Base-by-base conservation (phyloP, 495 filamentous ascomycete species). In the Aspergillus carlsbadensis region DNA sequence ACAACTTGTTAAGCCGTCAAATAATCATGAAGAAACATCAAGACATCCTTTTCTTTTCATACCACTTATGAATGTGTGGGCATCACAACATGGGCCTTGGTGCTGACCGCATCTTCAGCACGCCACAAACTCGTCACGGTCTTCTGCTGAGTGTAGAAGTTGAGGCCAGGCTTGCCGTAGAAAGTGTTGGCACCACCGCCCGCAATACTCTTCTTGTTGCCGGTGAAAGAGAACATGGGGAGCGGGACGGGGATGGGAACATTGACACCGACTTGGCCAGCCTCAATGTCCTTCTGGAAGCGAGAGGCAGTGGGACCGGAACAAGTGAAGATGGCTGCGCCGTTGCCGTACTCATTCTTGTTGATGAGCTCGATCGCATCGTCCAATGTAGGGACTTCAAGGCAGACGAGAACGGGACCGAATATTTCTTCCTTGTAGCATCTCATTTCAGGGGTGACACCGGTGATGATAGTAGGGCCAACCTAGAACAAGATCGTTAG, bases 391-490 rank as follows among this genome's bases (percentile, higher is more conserved):
- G 53, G 47, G n/a, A 46, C 39, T 10, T 55, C 44, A 0, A 73
- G 53, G 50, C 69, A 71, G 26, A 73, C 61, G 24, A 73, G 66
- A 26, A 99, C 94, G 2, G 94, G 94, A 4, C 94, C 94, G 68
- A 99, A 99, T 72, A 99, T 96, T 70, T 99, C 94, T 69, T 97
- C 89, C 51, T 74, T 85, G 81, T 99, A 99, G 82, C 94, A 99
- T 61, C 78, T 81, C 95, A 98, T 98, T 50, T 89, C 77, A 0
- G 89, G 84, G 49, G 88, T 96, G 26, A 99, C 93, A 72, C 95
- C 89, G 59, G 89, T 83, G 74, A 99, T 96, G 70, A 99, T 89
- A 10, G 94, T 99, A 14, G 94, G 94, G 13, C 84, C 93, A 57
- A 90, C 63, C 86, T 88, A 49, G 8, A 43, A 13, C 24, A 47